Conservation (phyloP, 2,329 filamentous ascomycete genomes). For the Calycina herbarum region DNA sequence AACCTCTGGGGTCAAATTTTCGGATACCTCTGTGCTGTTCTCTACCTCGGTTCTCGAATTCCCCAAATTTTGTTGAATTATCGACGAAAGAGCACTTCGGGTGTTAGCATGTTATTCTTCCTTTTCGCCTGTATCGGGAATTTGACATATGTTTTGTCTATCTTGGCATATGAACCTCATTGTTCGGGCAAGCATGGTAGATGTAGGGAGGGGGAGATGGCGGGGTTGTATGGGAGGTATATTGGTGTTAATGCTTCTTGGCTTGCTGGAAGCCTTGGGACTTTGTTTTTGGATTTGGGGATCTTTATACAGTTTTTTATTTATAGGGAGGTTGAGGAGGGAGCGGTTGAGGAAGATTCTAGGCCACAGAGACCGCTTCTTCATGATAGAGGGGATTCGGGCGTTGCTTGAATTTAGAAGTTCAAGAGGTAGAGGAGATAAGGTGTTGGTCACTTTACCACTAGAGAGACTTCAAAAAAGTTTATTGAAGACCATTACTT, state of each 20-base stretch:
- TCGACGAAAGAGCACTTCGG: slow-evolving; percentile 87
- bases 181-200: slow-evolving; percentile 47
- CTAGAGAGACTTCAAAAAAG: too few species aligned
- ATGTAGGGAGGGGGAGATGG: slow-evolving; percentile 67
- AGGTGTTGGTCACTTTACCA: background rate
- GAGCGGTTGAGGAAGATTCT: slow-evolving; percentile 15
- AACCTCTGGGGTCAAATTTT: slow-evolving; percentile 84
- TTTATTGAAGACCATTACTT: too few species aligned
- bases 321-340: slow-evolving; percentile 52
- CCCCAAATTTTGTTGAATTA: slow-evolving; percentile 93
- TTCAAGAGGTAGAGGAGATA: background rate
- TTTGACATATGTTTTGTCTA: slow-evolving; percentile 87
- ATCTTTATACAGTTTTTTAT: slow-evolving; percentile 93
- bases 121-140: slow-evolving; percentile 96
- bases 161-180: slow-evolving; percentile 82
- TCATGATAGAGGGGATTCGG: slow-evolving; percentile 25
- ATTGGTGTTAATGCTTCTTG: slow-evolving; percentile 89
- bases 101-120: slow-evolving; percentile 92
- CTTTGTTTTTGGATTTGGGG: slow-evolving; percentile 76
- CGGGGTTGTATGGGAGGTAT: slow-evolving; percentile 71
- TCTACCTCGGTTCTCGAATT: slow-evolving; percentile 87
- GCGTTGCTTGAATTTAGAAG: background rate
- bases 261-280: slow-evolving; percentile 86
- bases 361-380: slow-evolving; percentile 27
- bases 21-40: slow-evolving; percentile 84